Evolutionary conservation across 106 monocot genomes (phyloP).

Genomic region (Narthecium ossifragum): DNA sequence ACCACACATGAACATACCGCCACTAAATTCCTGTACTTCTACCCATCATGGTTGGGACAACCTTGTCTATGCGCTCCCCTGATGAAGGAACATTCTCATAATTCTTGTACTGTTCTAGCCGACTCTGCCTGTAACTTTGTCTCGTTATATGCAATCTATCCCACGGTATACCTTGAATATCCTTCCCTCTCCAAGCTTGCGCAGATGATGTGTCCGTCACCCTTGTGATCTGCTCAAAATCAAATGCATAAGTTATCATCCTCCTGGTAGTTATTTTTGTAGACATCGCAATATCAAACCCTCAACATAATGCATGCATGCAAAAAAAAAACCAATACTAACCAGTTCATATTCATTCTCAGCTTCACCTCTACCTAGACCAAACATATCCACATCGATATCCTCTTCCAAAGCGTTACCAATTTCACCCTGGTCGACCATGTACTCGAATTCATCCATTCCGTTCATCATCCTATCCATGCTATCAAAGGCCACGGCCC

Average conservation of each 20-base stretch:
- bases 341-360: constrained; percentile 32
- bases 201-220: constrained; percentile 47
- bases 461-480: constrained; percentile 7
- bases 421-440: constrained; percentile 11
- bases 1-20: neutral
- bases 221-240: constrained; percentile 25
- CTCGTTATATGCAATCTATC: constrained; percentile 44
- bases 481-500: too few species aligned
- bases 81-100: constrained; percentile 59
- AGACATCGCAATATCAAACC: too few species aligned
- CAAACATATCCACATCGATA: constrained; percentile 10
- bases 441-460: constrained; percentile 17
- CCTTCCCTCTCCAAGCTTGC: constrained; percentile 55
- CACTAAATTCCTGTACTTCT: neutral
- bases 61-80: constrained; percentile 42
- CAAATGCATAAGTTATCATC: neutral
- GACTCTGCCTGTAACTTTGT: constrained; percentile 40
- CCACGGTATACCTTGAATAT: constrained; percentile 72
- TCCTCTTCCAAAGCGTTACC: constrained; percentile 19
- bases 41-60: neutral
- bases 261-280: neutral
- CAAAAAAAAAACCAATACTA: neutral
- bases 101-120: constrained; percentile 58
- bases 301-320: neutral
- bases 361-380: constrained; percentile 12